phyloP scores from a whole-genome alignment of 2,329 filamentous ascomycete genomes.

The Trichoderma sp. region DNA sequence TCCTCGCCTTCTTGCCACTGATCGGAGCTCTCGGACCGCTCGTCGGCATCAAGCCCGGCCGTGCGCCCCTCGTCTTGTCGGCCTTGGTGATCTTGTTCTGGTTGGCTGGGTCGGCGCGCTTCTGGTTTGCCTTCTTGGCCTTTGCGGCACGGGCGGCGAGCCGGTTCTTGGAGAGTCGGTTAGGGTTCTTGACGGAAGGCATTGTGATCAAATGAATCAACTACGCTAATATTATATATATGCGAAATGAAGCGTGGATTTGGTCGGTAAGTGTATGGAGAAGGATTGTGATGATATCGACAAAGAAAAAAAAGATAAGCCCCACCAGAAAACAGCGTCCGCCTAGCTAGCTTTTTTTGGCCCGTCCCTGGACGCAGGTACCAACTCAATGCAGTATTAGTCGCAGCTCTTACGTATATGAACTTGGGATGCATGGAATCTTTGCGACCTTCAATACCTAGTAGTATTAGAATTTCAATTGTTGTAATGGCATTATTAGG shows the following conservation, averaged over 20 bases:
- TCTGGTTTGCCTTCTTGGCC: slow-evolving; percentile 42
- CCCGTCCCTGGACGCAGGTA: slow-evolving; percentile 3
- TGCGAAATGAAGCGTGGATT: neutral
- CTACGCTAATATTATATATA: neutral
- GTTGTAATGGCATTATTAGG: neutral
- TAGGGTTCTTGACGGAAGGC: slow-evolving; percentile 58
- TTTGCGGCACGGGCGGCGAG: slow-evolving; percentile 45
- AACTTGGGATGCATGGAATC: neutral
- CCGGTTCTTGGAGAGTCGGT: slow-evolving; percentile 54
- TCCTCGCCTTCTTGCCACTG: slow-evolving; percentile 54
- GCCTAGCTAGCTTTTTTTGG: slow-evolving; percentile 6
- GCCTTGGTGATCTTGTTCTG: slow-evolving; percentile 41
- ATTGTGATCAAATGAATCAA: slow-evolving; percentile 30
- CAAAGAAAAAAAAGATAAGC: slow-evolving; percentile 11
- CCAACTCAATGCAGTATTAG: neutral
- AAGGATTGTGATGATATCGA: neutral
- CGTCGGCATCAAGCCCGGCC: slow-evolving; percentile 51
- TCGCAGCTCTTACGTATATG: neutral
- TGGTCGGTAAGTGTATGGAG: neutral
- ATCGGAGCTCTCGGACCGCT: slow-evolving; percentile 51
- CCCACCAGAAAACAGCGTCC: neutral
- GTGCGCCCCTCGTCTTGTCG: slow-evolving; percentile 48
- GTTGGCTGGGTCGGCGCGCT: slow-evolving; percentile 39
- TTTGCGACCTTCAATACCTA: neutral
- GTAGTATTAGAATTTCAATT: neutral